A percentile compares a stretch with the other conserved stretches of the same genome.
Evolutionary conservation across 257 asterid genomes (phyloP).

Genomic region (Scutellaria minor): DNA sequence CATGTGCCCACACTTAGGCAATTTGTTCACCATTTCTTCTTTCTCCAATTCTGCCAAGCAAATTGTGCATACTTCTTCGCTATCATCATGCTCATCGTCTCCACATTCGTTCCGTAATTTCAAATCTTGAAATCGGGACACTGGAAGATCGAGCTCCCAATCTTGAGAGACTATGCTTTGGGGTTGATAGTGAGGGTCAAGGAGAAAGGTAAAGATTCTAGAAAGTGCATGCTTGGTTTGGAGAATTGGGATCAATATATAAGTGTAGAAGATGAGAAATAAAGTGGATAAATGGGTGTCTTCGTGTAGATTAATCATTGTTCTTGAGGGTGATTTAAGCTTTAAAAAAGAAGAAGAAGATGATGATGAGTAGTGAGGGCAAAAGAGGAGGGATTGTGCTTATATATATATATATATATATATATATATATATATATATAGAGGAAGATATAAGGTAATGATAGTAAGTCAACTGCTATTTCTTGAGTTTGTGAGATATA

Average conservation of each 20-base stretch:
- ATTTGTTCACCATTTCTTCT: conserved; percentile 51
- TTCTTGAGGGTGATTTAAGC: not conserved
- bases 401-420: conserved; percentile 21
- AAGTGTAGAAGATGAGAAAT: conserved; percentile 30
- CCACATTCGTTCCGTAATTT: not conserved
- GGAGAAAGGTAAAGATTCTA: conserved; percentile 33
- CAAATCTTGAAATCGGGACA: conserved; percentile 22
- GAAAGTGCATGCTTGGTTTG: not conserved
- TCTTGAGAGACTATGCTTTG: not conserved
- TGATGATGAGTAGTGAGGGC: not conserved
- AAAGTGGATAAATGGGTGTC: conserved; percentile 37
- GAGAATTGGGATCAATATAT: conserved; percentile 38
- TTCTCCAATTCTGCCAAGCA: conserved; percentile 59
- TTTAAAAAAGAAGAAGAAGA: not conserved
- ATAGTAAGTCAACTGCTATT: conserved; percentile 41
- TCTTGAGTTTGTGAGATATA: conserved; percentile 7
- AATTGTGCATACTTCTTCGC: conserved; percentile 52
- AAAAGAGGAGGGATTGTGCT: not conserved
- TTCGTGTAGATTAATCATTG: conserved; percentile 41
- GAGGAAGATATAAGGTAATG: not conserved
- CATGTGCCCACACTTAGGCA: conserved; percentile 63
- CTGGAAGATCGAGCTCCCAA: conserved; percentile 46
- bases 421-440: conserved; percentile 19
- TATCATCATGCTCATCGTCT: conserved; percentile 14
- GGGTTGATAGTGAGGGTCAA: conserved; percentile 47